A percentile compares a stretch with the other conserved stretches of the same genome.
Evolutionary conservation across 805 yeast species (phyloP).

Genomic region (Candida dajiaensis): DNA sequence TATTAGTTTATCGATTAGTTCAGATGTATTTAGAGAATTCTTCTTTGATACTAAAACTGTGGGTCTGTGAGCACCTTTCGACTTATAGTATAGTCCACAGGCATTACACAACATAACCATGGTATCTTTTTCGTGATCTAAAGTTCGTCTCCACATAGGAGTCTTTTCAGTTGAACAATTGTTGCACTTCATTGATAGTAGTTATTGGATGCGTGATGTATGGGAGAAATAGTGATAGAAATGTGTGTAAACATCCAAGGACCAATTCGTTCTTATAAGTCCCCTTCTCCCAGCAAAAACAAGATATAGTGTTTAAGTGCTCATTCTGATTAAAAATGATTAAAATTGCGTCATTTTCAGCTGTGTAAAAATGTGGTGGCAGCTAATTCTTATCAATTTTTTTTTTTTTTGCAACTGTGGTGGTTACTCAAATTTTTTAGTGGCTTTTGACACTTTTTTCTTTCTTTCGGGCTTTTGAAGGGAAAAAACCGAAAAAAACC

Average conservation of each 20-base stretch:
- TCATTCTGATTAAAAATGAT: not conserved
- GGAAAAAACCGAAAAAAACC: too few species aligned
- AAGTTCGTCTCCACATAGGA: slow-evolving; percentile 75
- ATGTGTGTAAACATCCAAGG: not conserved
- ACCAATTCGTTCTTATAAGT: not conserved
- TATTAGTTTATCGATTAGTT: slow-evolving; percentile 7
- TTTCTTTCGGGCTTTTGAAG: not conserved
- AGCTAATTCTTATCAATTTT: not conserved
- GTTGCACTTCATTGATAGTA: slow-evolving; percentile 8
- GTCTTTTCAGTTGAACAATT: slow-evolving; percentile 80
- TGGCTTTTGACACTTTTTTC: not conserved
- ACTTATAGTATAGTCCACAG: slow-evolving; percentile 69
- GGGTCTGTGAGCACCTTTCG: slow-evolving; percentile 74
- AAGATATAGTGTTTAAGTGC: not conserved
- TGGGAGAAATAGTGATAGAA: not conserved
- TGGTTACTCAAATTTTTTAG: not conserved
- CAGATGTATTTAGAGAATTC: slow-evolving; percentile 10
- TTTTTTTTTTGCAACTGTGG: not conserved
- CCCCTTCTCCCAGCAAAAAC: too few species aligned
- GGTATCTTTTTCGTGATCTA: slow-evolving; percentile 62
- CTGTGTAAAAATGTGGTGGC: not conserved
- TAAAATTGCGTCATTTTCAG: not conserved
- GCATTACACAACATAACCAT: slow-evolving; percentile 75
- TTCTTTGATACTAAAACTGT: slow-evolving; percentile 43
- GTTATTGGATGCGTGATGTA: not conserved